These are phyloP conservation scores for Periconia macrospinosa DNA, from an alignment of 2,329 filamentous ascomycete genomes.

Conservation along the genomic window DNA sequence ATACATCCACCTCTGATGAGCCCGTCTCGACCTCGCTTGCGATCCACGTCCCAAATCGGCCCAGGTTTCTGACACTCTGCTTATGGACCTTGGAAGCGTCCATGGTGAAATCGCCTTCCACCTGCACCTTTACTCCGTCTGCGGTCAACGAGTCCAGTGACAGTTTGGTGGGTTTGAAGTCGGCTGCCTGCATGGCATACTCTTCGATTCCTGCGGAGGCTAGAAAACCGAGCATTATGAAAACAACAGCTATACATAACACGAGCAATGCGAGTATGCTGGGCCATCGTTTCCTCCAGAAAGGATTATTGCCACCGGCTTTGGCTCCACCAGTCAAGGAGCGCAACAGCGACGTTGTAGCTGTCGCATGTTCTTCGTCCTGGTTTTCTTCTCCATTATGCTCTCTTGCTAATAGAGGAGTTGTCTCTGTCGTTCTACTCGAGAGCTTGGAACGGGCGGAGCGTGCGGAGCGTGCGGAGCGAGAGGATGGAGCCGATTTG, in stretches of 20 bases:
- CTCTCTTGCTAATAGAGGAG: slow-evolving; percentile 41
- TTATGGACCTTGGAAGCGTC: slow-evolving; percentile 76
- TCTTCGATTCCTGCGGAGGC: slow-evolving; percentile 78
- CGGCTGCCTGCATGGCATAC: slow-evolving; percentile 81
- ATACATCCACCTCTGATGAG: slow-evolving; percentile 72
- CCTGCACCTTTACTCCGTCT: slow-evolving; percentile 74
- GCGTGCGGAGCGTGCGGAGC: slow-evolving; percentile 33
- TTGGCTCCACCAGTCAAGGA: slow-evolving; percentile 24
- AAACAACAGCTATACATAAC: slow-evolving; percentile 64
- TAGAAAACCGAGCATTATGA: slow-evolving; percentile 83
- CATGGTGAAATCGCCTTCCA: slow-evolving; percentile 80
- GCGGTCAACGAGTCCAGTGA: slow-evolving; percentile 83
- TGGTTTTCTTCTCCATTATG: slow-evolving; percentile 21
- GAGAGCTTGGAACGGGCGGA: slow-evolving; percentile 35
- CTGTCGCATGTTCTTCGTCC: slow-evolving; percentile 30
- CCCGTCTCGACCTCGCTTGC: slow-evolving; percentile 75
- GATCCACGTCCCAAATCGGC: slow-evolving; percentile 77
- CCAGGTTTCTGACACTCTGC: slow-evolving; percentile 71
- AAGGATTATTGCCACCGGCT: slow-evolving; percentile 24
- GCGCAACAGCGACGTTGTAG: slow-evolving; percentile 40
- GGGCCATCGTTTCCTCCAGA: slow-evolving; percentile 66
- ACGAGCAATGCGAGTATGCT: slow-evolving; percentile 72
- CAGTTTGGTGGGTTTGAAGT: slow-evolving; percentile 80
- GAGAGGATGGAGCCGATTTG: slow-evolving; percentile 38
- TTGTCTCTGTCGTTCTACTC: slow-evolving; percentile 41